Evolutionary conservation across 2,329 filamentous ascomycete genomes (phyloP).

Genomic region (Gnomoniopsis smithogilvyi): DNA sequence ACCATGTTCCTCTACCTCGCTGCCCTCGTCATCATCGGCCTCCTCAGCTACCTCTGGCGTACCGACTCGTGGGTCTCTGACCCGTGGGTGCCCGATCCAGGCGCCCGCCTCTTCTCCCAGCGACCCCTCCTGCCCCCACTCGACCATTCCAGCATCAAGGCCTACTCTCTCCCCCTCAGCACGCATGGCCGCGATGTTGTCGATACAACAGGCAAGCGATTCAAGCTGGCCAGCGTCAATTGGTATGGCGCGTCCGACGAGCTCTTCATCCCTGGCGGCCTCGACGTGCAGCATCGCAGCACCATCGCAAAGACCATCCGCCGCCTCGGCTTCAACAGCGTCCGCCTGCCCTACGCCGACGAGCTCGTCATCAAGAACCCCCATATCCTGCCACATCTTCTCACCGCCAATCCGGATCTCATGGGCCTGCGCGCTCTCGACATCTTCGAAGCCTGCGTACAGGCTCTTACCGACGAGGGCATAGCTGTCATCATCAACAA

Average conservation of each 20-base stretch:
- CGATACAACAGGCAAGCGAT: conserved; percentile 52
- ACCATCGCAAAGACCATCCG: conserved; percentile 59
- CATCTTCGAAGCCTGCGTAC: conserved; percentile 56
- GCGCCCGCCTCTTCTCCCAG: conserved; percentile 44
- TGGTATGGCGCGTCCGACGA: conserved; percentile 71
- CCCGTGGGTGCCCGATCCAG: conserved; percentile 49
- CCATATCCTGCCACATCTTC: conserved; percentile 43
- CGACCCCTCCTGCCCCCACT: conserved; percentile 44
- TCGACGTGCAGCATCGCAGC: conserved; percentile 60
- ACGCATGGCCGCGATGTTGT: conserved; percentile 60
- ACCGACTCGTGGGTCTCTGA: conserved; percentile 40
- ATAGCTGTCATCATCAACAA: conserved; percentile 67
- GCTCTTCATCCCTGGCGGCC: conserved; percentile 60
- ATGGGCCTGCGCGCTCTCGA: conserved; percentile 55
- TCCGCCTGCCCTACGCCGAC: conserved; percentile 66
- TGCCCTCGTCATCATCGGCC: conserved; percentile 34
- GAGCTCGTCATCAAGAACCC: conserved; percentile 64
- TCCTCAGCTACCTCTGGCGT: conserved; percentile 41
- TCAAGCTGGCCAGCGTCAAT: conserved; percentile 64
- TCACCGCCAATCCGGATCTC: conserved; percentile 60
- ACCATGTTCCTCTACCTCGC: conserved; percentile 36
- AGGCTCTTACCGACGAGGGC: conserved; percentile 58
- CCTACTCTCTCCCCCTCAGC: conserved; percentile 55
- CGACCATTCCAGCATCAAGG: conserved; percentile 38
- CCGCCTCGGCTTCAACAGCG: conserved; percentile 65